Evolutionary conservation across 257 asterid species (phyloP), one percentile per base, ranked within the genome.

Genomic region (Lavandula angustifolia): DNA sequence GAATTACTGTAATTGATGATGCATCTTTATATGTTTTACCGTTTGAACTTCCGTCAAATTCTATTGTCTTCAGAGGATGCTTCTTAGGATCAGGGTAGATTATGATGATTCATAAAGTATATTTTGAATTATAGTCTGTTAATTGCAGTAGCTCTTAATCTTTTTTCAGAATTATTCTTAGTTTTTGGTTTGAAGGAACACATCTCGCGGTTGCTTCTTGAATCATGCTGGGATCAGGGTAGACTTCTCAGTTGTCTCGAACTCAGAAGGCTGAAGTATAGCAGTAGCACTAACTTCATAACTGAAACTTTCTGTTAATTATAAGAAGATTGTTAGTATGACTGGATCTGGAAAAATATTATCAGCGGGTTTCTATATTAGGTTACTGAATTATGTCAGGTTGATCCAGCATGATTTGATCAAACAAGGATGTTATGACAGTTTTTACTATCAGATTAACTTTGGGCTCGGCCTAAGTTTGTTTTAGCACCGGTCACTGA

Each of bases 391-490:
- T 17, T 31, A 55, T 18, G 16, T 6, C 29, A 7, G 32, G n/a
- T 9, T 4, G 51, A 35, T 31, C 34, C 10, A 9, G 49, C 17
- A n/a, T 12, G 7, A 22, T 17, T 35, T n/a, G 27, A 42, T 66
- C 54, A 35, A 10, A 31, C 44, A 12, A 32, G 32, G 32, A 9
- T 55, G 46, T 7, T 55, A 13, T 22, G 44, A 34, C 62, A 8
- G 43, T 55, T 31, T 54, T 22, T 22, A 0, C 2, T 22, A 22
- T 22, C 27, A 22, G 27, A 13, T 40, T 40, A 8, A 8, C 3
- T 31, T 40, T 51, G 17, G 14, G 51, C 3, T 48, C 70, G 47
- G 42, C 61, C 7, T 54, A 64, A 12, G 11, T 54, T 55, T 51
- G 61, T 40, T 62, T 59, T 7, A 10, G 9, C 37, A 12, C 16